Base-by-base conservation (phyloP, 495 filamentous ascomycete species). In the Tuber calosporum region DNA sequence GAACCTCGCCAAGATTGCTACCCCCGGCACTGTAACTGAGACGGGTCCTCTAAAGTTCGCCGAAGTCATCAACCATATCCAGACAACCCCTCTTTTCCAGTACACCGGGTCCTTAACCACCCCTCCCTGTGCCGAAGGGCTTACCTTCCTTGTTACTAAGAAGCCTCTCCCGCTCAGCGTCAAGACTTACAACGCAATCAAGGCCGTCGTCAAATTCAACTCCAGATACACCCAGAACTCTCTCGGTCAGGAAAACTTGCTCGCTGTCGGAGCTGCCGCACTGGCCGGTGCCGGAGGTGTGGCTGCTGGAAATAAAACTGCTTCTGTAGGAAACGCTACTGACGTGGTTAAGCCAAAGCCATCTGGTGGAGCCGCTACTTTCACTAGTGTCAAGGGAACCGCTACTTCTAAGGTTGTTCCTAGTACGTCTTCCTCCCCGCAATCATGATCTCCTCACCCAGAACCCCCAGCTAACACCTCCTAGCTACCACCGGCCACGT, bases 21-120 rank as follows among this genome's bases (percentile, higher is more conserved):
- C 79, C 0, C 87, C 88, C 4, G 89, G 89, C 40, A 87, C 82
- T 69, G 82, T 82, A 42, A 87, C 86, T 66, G 84, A 82, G 76
- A 90, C 88, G 4, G 84, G 84, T 48, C 81, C 83, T 22, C 83
- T 91, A 48, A 83, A 87, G 75, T 89, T 92, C 83, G 80, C 82
- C n/a, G 83, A 82, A 69, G 80, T 92, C 20, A 84, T 85, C 72
- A 73, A 81, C 5, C 83, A 87, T 66, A 74, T 90, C 66, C 83
- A 85, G 74, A 81, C 79, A 22, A 85, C 85, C 39, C 79, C 80
- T 30, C 83, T 90, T 75, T 86, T 85, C 76, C 81, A 85, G 45
- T 91, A 91, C 81, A 81, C 82, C 0, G 90, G 90, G 67, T 89
- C 87, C 1, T 85, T 92, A 30, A 92, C 90, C 43, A 91, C 90